phyloP scores from a whole-genome alignment of 768 basidiomycete genomes.

The Leccinum obscurum region DNA sequence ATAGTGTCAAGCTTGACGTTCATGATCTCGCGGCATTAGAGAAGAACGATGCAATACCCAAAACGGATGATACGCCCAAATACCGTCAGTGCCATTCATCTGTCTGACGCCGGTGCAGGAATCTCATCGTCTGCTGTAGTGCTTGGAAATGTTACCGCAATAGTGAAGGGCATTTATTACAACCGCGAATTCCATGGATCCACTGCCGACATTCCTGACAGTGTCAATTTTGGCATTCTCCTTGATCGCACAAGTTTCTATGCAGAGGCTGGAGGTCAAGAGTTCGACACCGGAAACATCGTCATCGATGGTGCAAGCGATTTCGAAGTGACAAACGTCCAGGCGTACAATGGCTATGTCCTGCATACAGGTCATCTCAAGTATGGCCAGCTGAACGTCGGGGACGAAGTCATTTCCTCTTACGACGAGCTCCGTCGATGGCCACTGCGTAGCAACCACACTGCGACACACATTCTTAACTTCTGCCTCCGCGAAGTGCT shows the following conservation, averaged over 20 bases:
- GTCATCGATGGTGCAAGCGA: slow-evolving; percentile 89
- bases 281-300: slow-evolving; percentile 94
- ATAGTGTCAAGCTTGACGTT: slow-evolving; percentile 89
- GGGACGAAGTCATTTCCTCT: slow-evolving; percentile 80
- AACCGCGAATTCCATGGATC: slow-evolving; percentile 72
- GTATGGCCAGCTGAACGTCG: slow-evolving; percentile 80
- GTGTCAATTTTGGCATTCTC: slow-evolving; percentile 75
- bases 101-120: not conserved
- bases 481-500: slow-evolving; percentile 89
- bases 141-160: slow-evolving; percentile 73
- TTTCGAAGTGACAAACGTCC: slow-evolving; percentile 92
- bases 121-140: slow-evolving; percentile 43
- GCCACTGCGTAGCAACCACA: slow-evolving; percentile 97
- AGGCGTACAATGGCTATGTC: slow-evolving; percentile 94
- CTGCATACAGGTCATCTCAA: slow-evolving; percentile 89
- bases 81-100: slow-evolving; percentile 59
- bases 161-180: slow-evolving; percentile 82
- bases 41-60: slow-evolving; percentile 70
- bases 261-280: slow-evolving; percentile 96
- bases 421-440: slow-evolving; percentile 97
- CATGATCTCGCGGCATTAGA: slow-evolving; percentile 91
- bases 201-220: slow-evolving; percentile 65
- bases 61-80: slow-evolving; percentile 92
- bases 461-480: slow-evolving; percentile 98
- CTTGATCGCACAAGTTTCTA: slow-evolving; percentile 96